These are phyloP conservation scores for Salicornia ramosissima DNA, from an alignment of 148 eudicot species.

Conservation along the genomic window DNA sequence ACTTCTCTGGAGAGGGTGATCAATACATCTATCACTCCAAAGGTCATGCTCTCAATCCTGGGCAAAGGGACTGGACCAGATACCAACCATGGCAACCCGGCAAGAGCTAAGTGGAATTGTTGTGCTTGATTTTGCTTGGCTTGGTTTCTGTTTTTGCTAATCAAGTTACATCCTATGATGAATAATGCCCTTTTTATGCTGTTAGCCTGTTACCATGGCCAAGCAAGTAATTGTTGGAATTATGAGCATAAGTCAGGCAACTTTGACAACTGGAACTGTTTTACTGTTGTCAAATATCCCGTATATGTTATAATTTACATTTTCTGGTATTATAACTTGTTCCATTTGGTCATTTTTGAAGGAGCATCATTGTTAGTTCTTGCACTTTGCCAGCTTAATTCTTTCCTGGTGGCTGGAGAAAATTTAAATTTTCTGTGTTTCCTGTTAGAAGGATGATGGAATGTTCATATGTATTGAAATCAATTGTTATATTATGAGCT, in stretches of 20 bases:
- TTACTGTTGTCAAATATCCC: constrained; percentile 9
- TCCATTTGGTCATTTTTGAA: background rate
- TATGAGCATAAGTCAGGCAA: constrained; percentile 4
- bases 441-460: background rate
- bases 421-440: background rate
- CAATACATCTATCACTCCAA: constrained; percentile 91
- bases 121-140: background rate
- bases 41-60: constrained; percentile 85
- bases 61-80: constrained; percentile 97
- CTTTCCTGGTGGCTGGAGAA: background rate
- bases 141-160: background rate
- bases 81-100: constrained; percentile 89
- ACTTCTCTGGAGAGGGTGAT: constrained; percentile 90
- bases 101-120: constrained; percentile 37
- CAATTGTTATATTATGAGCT: background rate
- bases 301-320: background rate
- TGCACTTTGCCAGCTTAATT: background rate
- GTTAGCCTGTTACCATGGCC: background rate
- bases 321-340: constrained; percentile 2
- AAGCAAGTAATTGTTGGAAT: constrained; percentile 2
- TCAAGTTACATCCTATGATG: constrained; percentile 11
- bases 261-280: background rate
- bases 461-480: background rate
- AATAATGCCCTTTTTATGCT: constrained; percentile 24
- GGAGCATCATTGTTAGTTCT: background rate